A percentile compares a stretch with the other conserved stretches of the same genome.
phyloP scores from a whole-genome alignment of 1,139 yeast species.

The Hanseniaspora uvarum region DNA sequence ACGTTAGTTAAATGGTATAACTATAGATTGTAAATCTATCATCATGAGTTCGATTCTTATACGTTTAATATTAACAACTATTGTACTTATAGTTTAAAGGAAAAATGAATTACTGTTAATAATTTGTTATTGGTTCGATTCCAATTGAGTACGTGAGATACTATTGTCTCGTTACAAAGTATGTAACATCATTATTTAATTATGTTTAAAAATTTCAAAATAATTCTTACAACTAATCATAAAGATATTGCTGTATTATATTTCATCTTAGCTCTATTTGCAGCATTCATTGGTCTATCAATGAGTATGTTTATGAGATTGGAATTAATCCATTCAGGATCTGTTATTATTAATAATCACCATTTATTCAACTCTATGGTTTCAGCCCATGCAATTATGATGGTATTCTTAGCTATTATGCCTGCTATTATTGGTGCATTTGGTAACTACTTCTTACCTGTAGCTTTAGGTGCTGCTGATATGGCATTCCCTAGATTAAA shows the following conservation, averaged over 20 bases:
- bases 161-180: background rate
- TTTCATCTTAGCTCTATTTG: slow-evolving; percentile 20
- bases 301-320: slow-evolving; percentile 24
- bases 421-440: slow-evolving; percentile 22
- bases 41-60: slow-evolving; percentile 3
- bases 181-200: background rate
- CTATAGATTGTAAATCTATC: background rate
- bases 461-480: slow-evolving; percentile 17
- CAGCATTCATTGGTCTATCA: slow-evolving; percentile 19
- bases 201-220: background rate
- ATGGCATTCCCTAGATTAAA: slow-evolving; percentile 19
- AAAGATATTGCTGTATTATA: slow-evolving; percentile 21
- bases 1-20: slow-evolving; percentile 1
- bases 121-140: slow-evolving; percentile 1
- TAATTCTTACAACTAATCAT: background rate
- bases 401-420: slow-evolving; percentile 24
- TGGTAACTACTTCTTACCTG: slow-evolving; percentile 20
- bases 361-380: slow-evolving; percentile 24
- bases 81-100: slow-evolving; percentile 14
- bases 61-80: background rate
- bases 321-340: slow-evolving; percentile 23
- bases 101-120: slow-evolving; percentile 9
- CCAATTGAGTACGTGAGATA: background rate
- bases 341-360: slow-evolving; percentile 20
- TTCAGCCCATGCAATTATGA: slow-evolving; percentile 23